Percentiles rank a stretch among this genome's conserved stretches.
These are phyloP conservation scores for Collybia nuda DNA, from an alignment of 768 basidiomycete genomes.

Conservation along the genomic window DNA sequence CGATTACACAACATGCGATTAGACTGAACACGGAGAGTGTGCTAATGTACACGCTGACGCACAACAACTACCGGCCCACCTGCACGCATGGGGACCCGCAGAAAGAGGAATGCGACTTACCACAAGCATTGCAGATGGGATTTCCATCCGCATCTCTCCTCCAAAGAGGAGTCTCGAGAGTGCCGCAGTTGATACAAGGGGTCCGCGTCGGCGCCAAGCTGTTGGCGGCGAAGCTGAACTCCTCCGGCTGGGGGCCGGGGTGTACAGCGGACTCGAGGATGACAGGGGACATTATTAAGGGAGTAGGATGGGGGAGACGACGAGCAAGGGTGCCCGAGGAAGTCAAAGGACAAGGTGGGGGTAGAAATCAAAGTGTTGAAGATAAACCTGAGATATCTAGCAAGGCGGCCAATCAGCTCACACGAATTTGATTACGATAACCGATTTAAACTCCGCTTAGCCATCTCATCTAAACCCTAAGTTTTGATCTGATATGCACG, in stretches of 20 bases:
- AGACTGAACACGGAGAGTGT: not conserved
- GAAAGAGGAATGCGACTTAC: conserved; percentile 49
- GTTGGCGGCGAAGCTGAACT: conserved; percentile 15
- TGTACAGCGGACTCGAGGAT: conserved; percentile 8
- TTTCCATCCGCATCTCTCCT: conserved; percentile 79
- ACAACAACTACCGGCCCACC: not conserved
- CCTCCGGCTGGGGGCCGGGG: conserved; percentile 7
- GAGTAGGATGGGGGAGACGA: conserved; percentile 5
- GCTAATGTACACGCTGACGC: conserved; percentile 17
- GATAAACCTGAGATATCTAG: conserved; percentile 25
- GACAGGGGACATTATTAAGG: not conserved
- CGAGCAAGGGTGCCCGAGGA: conserved; percentile 19
- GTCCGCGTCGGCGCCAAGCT: conserved; percentile 26
- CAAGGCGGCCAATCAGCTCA: conserved; percentile 31
- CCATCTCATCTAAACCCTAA: not conserved
- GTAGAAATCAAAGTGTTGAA: conserved; percentile 11
- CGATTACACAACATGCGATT: no score
- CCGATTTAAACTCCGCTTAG: conserved; percentile 13
- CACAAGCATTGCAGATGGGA: conserved; percentile 87
- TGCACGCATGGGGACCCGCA: conserved; percentile 10
- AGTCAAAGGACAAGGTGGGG: conserved; percentile 9
- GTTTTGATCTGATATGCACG: conserved; percentile 1
- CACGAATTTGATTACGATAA: conserved; percentile 26
- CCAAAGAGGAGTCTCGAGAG: conserved; percentile 82
- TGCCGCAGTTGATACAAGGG: conserved; percentile 74